These are phyloP conservation scores for Umbelopsis isabellina DNA, from an alignment of 192 early-diverging fungal genomes.

Conservation along the genomic window DNA sequence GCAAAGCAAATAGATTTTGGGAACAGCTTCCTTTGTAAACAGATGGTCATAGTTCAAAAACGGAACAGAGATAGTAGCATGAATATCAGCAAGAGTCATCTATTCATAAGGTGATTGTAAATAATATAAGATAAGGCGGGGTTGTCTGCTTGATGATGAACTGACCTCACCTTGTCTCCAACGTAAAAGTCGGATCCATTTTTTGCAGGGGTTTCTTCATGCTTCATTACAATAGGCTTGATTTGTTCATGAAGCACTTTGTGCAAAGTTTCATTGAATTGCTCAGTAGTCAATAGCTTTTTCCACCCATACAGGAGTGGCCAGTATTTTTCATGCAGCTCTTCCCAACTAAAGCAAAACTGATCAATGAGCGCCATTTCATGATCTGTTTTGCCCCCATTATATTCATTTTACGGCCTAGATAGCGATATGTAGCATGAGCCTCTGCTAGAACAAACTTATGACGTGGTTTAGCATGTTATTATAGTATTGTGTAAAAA, in stretches of 20 bases:
- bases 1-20: conserved; percentile 1
- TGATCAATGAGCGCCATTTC: conserved; percentile 11
- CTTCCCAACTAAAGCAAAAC: conserved; percentile 21
- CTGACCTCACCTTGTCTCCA: conserved; percentile 1
- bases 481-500: neutral
- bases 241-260: neutral
- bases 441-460: conserved; percentile 17
- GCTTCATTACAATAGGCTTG: neutral
- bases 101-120: neutral
- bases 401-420: conserved; percentile 18
- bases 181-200: conserved; percentile 19
- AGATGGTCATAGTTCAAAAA: neutral
- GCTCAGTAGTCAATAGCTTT: neutral
- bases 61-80: neutral
- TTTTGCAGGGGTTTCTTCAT: conserved; percentile 20
- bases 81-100: conserved; percentile 17
- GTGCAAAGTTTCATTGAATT: neutral
- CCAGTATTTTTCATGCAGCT: conserved; percentile 17
- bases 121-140: neutral
- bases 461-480: neutral
- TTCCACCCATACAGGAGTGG: neutral
- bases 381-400: conserved; percentile 4
- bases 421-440: conserved; percentile 5
- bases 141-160: too few relatives aligned
- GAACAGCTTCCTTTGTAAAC: neutral